Evolutionary conservation across 306 rosid genomes (phyloP).

Genomic region (Boehmeria nivea): DNA sequence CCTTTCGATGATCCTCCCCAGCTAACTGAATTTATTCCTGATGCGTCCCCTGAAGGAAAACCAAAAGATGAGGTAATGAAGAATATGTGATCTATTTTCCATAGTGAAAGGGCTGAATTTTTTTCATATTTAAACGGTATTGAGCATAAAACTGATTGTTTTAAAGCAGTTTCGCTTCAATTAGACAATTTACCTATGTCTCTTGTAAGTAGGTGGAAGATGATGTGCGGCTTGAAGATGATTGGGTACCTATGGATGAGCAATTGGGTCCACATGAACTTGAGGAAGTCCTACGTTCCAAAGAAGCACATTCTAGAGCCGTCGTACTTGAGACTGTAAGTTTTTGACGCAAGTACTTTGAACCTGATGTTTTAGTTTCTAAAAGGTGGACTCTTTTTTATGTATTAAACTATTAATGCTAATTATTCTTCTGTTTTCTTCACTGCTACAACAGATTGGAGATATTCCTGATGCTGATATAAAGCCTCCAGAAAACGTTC

Average conservation of each 20-base stretch:
- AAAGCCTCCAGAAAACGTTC: constrained; percentile 88
- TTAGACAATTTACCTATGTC: constrained; percentile 8
- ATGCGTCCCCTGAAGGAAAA: constrained; percentile 86
- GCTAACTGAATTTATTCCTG: constrained; percentile 68
- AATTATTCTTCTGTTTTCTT: constrained; percentile 15
- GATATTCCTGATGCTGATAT: constrained; percentile 98
- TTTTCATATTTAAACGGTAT: too few relatives aligned
- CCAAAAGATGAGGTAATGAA: constrained; percentile 76
- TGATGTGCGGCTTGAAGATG: constrained; percentile 93
- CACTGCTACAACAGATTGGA: constrained; percentile 52
- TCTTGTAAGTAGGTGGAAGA: constrained; percentile 55
- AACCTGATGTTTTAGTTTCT: constrained; percentile 5
- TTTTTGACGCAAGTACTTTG: constrained; percentile 5
- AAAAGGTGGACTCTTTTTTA: not conserved
- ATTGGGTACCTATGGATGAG: constrained; percentile 97
- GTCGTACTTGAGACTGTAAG: constrained; percentile 98
- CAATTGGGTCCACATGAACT: constrained; percentile 66
- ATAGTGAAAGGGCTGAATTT: constrained; percentile 9
- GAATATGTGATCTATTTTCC: too few relatives aligned
- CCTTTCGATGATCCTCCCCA: constrained; percentile 92
- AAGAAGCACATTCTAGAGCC: constrained; percentile 89
- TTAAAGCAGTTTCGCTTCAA: constrained; percentile 14
- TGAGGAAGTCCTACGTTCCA: constrained; percentile 72
- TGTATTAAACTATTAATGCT: constrained; percentile 1
- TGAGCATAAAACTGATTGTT: constrained; percentile 7